Evolutionary conservation across 352 stramenopile species (phyloP), one percentile per base, ranked within the genome.

Genomic region (Vaucheria bursata): DNA sequence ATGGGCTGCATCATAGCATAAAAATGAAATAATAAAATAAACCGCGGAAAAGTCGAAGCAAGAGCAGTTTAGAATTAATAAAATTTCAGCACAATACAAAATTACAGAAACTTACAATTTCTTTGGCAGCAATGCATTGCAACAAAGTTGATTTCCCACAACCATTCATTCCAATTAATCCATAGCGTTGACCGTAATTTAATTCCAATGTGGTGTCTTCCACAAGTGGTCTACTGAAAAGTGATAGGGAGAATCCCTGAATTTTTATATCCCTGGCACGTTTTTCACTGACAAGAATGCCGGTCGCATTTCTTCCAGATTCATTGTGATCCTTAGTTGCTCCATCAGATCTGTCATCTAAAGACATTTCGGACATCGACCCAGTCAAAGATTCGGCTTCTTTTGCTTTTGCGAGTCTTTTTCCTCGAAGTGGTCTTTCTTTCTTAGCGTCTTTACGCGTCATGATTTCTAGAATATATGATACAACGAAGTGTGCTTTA

Each of bases 141-240:
- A 98, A 94, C 71, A 99, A 92, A 25, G 95, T 99, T 3, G 90
- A 95, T 81, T 98, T 97, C 79, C 94, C 94, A 79, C 95, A 96
- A 1, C 94, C 94, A 86, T 98, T 98, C 77, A 92, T 88, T 29
- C 95, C 95, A 70, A 98, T 95, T 31, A 99, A 87, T 25, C 91
- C 95, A 83, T 99, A 99, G 1, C 95, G 73, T 72, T 96, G 94
- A 34, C 95, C 95, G 85, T 95, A 97, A 88, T 98, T 99, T 72
- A 99, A 88, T 75, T 95, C 89, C 71, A 98, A 92, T 71, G 95
- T 90, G 67, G 92, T 97, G 81, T 96, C 93, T 80, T 98, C 94
- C 80, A 99, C 87, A 37, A 99, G 86, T 74, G 93, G 88, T 78
- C 92, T 94, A 49, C 90, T 90, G 37, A 82, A 74, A 83, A 92